A percentile compares a stretch with the other conserved stretches of the same genome.
These are phyloP conservation scores for Stagonosporopsis tanaceti DNA, from an alignment of 2,329 filamentous ascomycete genomes.

Conservation along the genomic window DNA sequence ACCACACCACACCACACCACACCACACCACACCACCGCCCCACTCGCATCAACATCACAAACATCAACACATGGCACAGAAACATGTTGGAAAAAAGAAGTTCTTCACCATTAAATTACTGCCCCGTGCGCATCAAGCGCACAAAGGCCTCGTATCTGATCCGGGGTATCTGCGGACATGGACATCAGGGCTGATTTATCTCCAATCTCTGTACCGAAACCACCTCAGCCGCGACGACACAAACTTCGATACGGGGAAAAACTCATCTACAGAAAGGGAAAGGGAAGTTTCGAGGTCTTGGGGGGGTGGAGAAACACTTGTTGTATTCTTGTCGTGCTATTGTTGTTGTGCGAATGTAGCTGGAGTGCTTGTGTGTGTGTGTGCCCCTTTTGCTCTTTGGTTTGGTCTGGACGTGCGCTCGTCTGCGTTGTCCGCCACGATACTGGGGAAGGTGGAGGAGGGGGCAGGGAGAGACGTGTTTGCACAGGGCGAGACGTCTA, in stretches of 20 bases:
- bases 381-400: not conserved
- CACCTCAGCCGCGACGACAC: not conserved
- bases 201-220: conserved; percentile 7
- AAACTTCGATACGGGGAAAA: conserved; percentile 12
- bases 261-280: conserved; percentile 26
- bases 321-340: not conserved
- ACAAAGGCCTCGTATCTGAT: conserved; percentile 2
- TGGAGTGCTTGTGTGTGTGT: not conserved
- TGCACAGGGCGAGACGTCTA: conserved; percentile 24
- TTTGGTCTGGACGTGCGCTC: not conserved
- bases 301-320: not conserved
- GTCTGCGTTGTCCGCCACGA: not conserved
- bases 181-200: not conserved
- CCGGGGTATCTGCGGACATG: conserved; percentile 17
- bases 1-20: too few species aligned
- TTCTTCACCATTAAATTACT: conserved; percentile 18
- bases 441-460: not conserved
- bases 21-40: too few species aligned
- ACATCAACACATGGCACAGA: not conserved
- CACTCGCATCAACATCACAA: not conserved
- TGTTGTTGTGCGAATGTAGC: not conserved
- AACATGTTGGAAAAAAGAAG: not conserved
- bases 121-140: conserved; percentile 4
- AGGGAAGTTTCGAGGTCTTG: not conserved
- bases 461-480: not conserved